A percentile compares a stretch with the other conserved stretches of the same genome.
phyloP scores from a whole-genome alignment of 2,329 filamentous ascomycete species.

The Aspergillus fructus region DNA sequence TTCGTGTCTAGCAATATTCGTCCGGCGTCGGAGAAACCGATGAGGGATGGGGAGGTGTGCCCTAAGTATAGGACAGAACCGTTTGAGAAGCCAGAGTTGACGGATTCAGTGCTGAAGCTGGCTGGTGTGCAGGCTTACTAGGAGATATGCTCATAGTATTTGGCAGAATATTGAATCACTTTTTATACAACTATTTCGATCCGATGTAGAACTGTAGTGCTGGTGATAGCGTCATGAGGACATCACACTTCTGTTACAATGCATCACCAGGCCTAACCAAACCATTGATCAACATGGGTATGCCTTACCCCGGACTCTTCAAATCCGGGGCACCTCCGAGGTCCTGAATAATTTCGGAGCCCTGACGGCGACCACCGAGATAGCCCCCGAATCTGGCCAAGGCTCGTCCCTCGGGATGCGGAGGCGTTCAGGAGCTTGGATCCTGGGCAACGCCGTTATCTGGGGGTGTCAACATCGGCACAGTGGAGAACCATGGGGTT shows the following conservation, averaged over 20 bases:
- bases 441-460: too few relatives aligned
- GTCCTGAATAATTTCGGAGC: too few relatives aligned
- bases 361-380: too few relatives aligned
- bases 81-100: slow-evolving; percentile 39
- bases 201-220: too few relatives aligned
- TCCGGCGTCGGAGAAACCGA: slow-evolving; percentile 31
- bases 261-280: too few relatives aligned
- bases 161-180: not conserved
- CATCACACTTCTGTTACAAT: too few relatives aligned
- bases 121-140: slow-evolving; percentile 33
- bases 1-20: slow-evolving; percentile 35
- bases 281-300: too few relatives aligned
- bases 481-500: not conserved
- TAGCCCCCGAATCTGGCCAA: too few relatives aligned
- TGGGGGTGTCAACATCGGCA: not conserved
- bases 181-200: too few relatives aligned
- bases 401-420: not conserved
- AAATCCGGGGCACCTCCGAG: too few relatives aligned
- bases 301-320: too few relatives aligned
- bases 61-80: slow-evolving; percentile 39
- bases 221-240: too few relatives aligned
- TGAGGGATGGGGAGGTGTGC: slow-evolving; percentile 38
- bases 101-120: slow-evolving; percentile 33
- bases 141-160: not conserved
- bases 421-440: not conserved